Evolutionary conservation across 2,329 filamentous ascomycete genomes (phyloP), one percentile per base, ranked within the genome.

Genomic region (Colletotrichum liriopes): DNA sequence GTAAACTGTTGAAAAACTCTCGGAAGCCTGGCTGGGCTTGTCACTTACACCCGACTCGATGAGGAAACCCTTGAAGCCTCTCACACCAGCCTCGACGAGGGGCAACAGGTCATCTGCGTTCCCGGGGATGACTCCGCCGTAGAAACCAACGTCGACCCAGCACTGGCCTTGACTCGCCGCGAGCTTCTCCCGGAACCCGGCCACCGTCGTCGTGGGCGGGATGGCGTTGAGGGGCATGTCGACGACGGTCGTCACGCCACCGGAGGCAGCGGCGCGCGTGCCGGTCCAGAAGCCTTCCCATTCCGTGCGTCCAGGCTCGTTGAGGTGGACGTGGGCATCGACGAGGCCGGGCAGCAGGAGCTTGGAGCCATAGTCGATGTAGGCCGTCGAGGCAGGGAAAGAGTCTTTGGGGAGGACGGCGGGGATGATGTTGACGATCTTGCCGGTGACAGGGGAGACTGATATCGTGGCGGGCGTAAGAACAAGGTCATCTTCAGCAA

Each of bases 141-240:
- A 98, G 83, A 99, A 98, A 39, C 95, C 96, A n/a, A 98, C 95
- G 78, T 98, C 96, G 35, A 98, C 94, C 96, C 96, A 99, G 84
- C 96, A 98, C 84, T 98, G 93, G 43, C 93, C 94, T 73, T 89
- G 83, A 51, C 94, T 94, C 32, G 96, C 96, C 37, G 90, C 89
- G 58, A 98, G 86, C 86, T 99, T 99, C 85, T 94, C 93, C 73
- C 93, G 87, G 76, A 99, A 89, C 8, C 93, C 94, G 23, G 87
- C 86, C 3, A 98, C 88, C 0, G 96, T 98, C 12, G 96, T 98
- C 0, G 96, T 99, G 0, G 96, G 96, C 45, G 96, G 96, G 65
- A 99, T 97, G 60, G 96, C 95, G 83, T 99, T 99, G 74, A 98
- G 84, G 43, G 96, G 96, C 96, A 99, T 99, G 83, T 98, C 96